Evolutionary conservation across 768 basidiomycete genomes (phyloP), one percentile per base, ranked within the genome.

Genomic region (Jaapia argillacea): DNA sequence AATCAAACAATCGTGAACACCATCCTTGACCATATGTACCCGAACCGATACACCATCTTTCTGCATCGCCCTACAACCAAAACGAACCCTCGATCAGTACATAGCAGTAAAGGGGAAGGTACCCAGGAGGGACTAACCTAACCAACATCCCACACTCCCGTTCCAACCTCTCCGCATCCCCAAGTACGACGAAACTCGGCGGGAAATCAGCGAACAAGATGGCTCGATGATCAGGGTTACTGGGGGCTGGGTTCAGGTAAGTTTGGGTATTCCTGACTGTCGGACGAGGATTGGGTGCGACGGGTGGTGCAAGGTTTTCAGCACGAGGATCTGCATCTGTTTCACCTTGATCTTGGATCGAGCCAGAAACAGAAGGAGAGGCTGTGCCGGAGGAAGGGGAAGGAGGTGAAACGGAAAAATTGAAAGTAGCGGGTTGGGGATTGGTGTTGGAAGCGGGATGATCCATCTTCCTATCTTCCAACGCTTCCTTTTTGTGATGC

Each of bases 161-260:
- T 49, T 71, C 71, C 22, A 74, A 58, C 45, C 73, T 59, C 59
- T 76, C 74, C 28, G 71, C 72, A 47, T 72, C 70, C 3, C 74
- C 74, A 24, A 69, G 62, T 18, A 72, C 64, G 40, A 75, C 58
- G 36, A 72, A 56, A 20, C 67, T 57, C 36, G 56, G 59, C 25
- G 74, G 70, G 45, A 75, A 76, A 24, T 58, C 62, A 21, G 58
- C 63, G 51, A 76, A 74, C 14, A 76, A 53, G 40, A 48, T 54
- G 49, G 53, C 51, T 42, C 46, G 57, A 37, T 45, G 46, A 24
- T 44, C 43, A 31, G 51, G 46, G 21, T 47, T 53, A n/a, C 51
- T 21, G 20, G 37, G 37, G 10, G 10, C 21, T 7, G 37, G 37
- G 21, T 38, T 38, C 10, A 38, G 37, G 20, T 10, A 38, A 12